phyloP scores from a whole-genome alignment of 345 rosid genomes.

The Clarkia xantiana region DNA sequence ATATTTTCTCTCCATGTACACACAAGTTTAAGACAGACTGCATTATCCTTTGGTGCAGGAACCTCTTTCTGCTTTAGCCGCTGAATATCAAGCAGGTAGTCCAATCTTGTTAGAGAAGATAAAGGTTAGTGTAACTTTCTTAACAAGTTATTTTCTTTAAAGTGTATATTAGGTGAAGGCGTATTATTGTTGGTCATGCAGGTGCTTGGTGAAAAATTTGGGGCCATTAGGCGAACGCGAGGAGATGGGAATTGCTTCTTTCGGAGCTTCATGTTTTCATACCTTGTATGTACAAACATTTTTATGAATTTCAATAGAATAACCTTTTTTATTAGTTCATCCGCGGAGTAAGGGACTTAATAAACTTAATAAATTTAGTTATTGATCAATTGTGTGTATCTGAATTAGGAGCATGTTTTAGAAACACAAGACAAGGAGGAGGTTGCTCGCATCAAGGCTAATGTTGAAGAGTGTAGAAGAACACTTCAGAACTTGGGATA shows the following conservation, averaged over 20 bases:
- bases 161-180: neutral
- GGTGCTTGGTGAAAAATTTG: conserved; percentile 60
- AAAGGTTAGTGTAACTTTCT: conserved; percentile 30
- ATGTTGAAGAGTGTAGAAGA: conserved; percentile 84
- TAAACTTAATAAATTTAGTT: neutral
- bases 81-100: conserved; percentile 79
- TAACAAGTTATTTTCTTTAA: conserved; percentile 1
- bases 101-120: conserved; percentile 85
- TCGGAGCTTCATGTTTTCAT: conserved; percentile 88
- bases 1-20: neutral
- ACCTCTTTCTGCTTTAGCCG: conserved; percentile 64
- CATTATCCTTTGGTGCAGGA: conserved; percentile 36
- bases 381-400: neutral
- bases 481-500: conserved; percentile 85
- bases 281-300: conserved; percentile 42
- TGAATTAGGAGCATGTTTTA: conserved; percentile 62
- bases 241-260: conserved; percentile 99
- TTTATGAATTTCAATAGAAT: neutral
- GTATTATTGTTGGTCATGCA: conserved; percentile 14
- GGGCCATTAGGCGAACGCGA: conserved; percentile 76
- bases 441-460: conserved; percentile 65
- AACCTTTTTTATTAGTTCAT: neutral
- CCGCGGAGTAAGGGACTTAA: too few relatives aligned
- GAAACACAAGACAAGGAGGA: conserved; percentile 70
- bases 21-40: neutral